Percentiles rank a stretch among this genome's conserved stretches.
Conservation (phyloP, 257 asterid species). For the Fraxinus quadrangulata region DNA sequence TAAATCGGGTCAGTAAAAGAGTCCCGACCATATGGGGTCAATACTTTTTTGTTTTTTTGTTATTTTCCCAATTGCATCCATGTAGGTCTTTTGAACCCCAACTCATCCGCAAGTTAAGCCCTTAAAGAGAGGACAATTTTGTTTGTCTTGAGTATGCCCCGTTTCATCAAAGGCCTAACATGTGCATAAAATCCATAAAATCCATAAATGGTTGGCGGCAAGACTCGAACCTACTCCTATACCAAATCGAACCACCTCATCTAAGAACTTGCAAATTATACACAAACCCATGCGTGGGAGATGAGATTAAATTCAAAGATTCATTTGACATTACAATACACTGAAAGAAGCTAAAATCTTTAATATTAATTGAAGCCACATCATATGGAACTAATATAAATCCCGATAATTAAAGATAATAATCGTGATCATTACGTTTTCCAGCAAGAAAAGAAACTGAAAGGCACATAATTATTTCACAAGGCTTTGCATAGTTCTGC, state of each 20-base stretch:
- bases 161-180: not conserved
- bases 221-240: not conserved
- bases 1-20: not conserved
- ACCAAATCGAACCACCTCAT: not conserved
- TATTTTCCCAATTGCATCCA: not conserved
- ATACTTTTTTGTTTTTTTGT: not conserved
- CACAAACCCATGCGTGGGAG: not conserved
- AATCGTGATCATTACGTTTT: conserved; percentile 12
- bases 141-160: not conserved
- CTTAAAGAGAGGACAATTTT: not conserved
- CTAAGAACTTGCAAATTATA: not conserved
- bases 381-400: not conserved
- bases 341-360: not conserved
- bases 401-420: conserved; percentile 4
- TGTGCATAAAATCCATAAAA: not conserved
- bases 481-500: conserved; percentile 9
- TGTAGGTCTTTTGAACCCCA: not conserved
- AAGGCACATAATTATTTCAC: not conserved
- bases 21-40: not conserved
- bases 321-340: not conserved
- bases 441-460: conserved; percentile 14
- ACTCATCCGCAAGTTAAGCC: not conserved
- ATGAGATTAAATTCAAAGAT: conserved; percentile 9
- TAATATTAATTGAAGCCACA: not conserved
- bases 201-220: not conserved